Conservation (phyloP, 2,329 filamentous ascomycete species). For the Aspergillus fumigatus region DNA sequence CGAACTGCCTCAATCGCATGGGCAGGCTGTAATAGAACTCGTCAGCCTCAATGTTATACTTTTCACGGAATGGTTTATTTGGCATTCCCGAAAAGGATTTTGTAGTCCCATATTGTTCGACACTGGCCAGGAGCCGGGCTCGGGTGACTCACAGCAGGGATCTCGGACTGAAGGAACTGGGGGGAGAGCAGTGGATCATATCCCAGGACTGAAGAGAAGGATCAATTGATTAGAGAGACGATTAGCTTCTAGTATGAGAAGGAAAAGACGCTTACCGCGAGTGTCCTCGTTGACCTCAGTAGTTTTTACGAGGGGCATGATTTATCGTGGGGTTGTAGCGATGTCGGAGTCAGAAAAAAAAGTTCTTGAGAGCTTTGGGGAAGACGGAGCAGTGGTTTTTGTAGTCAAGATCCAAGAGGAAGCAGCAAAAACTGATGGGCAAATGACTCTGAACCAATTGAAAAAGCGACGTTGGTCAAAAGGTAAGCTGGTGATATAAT, state of each 20-base stretch:
- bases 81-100: neutral
- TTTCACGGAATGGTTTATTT: conserved; percentile 51
- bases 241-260: neutral
- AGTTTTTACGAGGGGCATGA: conserved; percentile 40
- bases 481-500: neutral
- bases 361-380: neutral
- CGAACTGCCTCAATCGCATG: conserved; percentile 40
- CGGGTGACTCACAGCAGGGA: conserved; percentile 62
- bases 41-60: conserved; percentile 31
- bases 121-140: conserved; percentile 45
- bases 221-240: conserved; percentile 1
- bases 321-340: conserved; percentile 7
- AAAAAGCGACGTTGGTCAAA: neutral
- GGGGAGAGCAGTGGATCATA: conserved; percentile 93
- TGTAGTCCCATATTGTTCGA: neutral
- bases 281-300: conserved; percentile 43
- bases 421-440: neutral
- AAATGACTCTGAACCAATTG: neutral
- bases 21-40: conserved; percentile 26
- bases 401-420: neutral
- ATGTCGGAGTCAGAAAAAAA: neutral
- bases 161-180: conserved; percentile 78
- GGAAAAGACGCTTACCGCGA: conserved; percentile 32
- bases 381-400: neutral
- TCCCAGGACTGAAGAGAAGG: conserved; percentile 65